Evolutionary conservation across 1,284 basidiomycete genomes (phyloP).

Genomic region (Cutaneotrichosporon mucoides): DNA sequence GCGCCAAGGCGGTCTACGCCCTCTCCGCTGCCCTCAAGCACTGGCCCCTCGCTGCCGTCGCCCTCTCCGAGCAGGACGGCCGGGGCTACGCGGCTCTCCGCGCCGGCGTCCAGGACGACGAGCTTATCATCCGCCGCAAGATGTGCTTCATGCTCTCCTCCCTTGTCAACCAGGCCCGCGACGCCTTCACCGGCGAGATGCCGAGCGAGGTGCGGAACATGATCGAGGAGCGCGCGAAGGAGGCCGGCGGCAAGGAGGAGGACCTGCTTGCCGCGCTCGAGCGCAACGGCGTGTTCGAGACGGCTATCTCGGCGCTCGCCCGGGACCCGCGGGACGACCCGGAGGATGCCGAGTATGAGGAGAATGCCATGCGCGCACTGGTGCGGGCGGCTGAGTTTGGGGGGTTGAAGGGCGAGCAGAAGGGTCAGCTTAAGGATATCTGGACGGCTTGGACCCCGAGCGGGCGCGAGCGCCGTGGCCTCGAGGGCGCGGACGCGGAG

Average conservation of each 20-base stretch:
- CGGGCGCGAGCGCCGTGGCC: slow-evolving; percentile 33
- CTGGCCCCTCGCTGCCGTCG: slow-evolving; percentile 31
- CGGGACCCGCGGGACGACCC: slow-evolving; percentile 64
- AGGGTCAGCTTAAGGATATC: slow-evolving; percentile 29
- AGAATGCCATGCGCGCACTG: slow-evolving; percentile 66
- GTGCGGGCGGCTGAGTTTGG: slow-evolving; percentile 42
- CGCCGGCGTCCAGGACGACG: slow-evolving; percentile 59
- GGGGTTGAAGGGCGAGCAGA: slow-evolving; percentile 40
- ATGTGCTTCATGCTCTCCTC: slow-evolving; percentile 76
- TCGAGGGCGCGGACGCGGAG: slow-evolving; percentile 33
- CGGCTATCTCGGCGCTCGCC: slow-evolving; percentile 45
- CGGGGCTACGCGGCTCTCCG: slow-evolving; percentile 30
- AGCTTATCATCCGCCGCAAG: slow-evolving; percentile 74
- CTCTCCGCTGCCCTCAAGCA: slow-evolving; percentile 83
- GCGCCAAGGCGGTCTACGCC: slow-evolving; percentile 81
- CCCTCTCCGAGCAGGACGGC: slow-evolving; percentile 16
- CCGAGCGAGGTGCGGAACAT: slow-evolving; percentile 41
- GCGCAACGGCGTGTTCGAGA: slow-evolving; percentile 18
- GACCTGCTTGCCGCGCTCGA: slow-evolving; percentile 29
- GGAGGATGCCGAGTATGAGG: slow-evolving; percentile 71
- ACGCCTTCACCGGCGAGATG: slow-evolving; percentile 42
- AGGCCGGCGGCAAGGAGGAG: slow-evolving; percentile 22
- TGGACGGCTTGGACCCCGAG: slow-evolving; percentile 35
- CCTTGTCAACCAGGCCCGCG: slow-evolving; percentile 66
- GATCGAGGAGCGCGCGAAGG: slow-evolving; percentile 27